Base-by-base conservation (phyloP, 192 early-diverging fungal genomes). In the Coemansia sp. region DNA sequence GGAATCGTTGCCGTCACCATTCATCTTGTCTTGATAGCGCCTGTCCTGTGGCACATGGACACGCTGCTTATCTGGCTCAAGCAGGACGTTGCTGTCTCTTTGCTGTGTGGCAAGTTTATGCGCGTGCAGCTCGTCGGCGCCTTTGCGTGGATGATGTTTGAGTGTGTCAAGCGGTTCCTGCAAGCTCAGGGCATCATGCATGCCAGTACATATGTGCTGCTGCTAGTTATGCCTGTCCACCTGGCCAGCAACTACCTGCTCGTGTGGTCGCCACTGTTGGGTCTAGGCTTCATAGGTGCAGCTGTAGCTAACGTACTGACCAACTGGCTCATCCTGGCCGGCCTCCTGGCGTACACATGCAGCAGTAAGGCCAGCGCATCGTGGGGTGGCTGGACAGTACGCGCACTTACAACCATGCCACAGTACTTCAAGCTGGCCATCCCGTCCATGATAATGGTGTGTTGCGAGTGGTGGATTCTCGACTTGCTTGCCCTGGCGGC, bases 171-270 rank as follows among this genome's bases (percentile, higher is more conserved):
- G 66, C 84, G 91, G 57, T 97, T 83, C 63, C 77, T 97, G 21
- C 91, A 95, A 63, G 87, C 88, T 0, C 95, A 98, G 81, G 94
- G 89, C 56, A 88, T 88, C 65, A 94, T 98, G 96, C 83, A 88
- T 26, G 91, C 90, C 1, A 83, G 82, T 34, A 91, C 93, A 26
- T 83, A 81, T 55, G 84, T 95, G 17, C 80, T 93, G 26, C 42
- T 88, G 19, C 71, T 88, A 41, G 86, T 86, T 3, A 59, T 88
- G 22, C 91, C 90, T 7, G 50, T 93, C 43, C 93, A 94, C 62
- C 65, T 90, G 0, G 55, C 87, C 21, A 65, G 89, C 58, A 94
- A 89, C 73, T 96, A 91, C 50, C 33, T 83, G 1, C 70, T 98
- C 19, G 93, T 97, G n/a, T 93, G 86, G 83, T 83, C 85, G 43